Evolutionary conservation across 768 basidiomycete genomes (phyloP).

Genomic region (Wakefieldia striispora): DNA sequence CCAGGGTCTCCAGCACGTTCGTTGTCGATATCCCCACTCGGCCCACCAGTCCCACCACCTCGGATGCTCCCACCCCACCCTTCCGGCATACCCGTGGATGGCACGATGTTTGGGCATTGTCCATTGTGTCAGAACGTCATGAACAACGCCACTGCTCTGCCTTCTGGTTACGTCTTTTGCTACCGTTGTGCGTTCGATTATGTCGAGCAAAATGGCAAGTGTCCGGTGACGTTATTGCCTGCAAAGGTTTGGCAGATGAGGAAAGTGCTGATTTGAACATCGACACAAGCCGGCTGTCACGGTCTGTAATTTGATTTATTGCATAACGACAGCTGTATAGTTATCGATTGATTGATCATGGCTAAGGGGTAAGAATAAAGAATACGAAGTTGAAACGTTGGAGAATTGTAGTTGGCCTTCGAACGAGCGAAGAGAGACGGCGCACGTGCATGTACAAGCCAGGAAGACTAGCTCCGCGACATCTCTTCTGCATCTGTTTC

Average conservation of each 20-base stretch:
- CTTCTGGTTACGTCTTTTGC: constrained; percentile 94
- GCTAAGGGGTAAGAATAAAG: too few relatives aligned
- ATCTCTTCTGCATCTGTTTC: constrained; percentile 6
- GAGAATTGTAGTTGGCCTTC: not conserved
- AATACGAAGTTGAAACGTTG: too few relatives aligned
- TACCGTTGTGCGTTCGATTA: constrained; percentile 88
- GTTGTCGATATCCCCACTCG: constrained; percentile 58
- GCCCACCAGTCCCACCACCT: constrained; percentile 75
- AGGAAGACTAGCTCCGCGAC: not conserved
- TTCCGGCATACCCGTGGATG: constrained; percentile 62
- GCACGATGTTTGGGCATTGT: constrained; percentile 73
- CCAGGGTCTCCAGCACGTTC: constrained; percentile 83
- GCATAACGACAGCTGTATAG: constrained; percentile 3
- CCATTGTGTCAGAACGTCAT: constrained; percentile 73
- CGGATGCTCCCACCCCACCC: constrained; percentile 73
- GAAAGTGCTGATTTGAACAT: constrained; percentile 71
- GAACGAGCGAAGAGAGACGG: not conserved
- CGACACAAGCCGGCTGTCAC: not conserved
- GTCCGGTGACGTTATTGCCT: constrained; percentile 84
- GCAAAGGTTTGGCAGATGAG: constrained; percentile 78
- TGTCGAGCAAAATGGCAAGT: constrained; percentile 72
- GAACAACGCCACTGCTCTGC: constrained; percentile 85
- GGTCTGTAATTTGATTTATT: constrained; percentile 8
- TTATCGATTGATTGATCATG: not conserved
- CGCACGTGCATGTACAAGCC: constrained; percentile 22